These are phyloP conservation scores for Fusarium sp. DNA, from an alignment of 2,329 filamentous ascomycete genomes.

Conservation along the genomic window DNA sequence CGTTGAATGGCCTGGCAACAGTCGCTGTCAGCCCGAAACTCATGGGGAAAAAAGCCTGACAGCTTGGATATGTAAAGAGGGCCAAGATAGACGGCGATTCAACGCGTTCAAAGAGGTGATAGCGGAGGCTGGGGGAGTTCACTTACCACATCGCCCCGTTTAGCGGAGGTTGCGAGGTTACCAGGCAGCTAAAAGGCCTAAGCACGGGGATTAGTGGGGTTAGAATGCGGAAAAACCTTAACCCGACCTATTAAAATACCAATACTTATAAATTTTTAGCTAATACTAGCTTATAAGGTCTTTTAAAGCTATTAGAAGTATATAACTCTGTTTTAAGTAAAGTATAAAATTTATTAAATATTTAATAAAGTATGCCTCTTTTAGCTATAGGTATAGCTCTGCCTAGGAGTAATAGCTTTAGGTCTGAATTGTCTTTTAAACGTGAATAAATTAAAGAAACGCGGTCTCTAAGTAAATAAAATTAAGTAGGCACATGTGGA, in stretches of 20 bases:
- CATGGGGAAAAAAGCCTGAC: conserved; percentile 34
- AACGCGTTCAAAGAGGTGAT: conserved; percentile 1
- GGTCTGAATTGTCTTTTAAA: not conserved
- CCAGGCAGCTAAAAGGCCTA: conserved; percentile 12
- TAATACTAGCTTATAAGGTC: not conserved
- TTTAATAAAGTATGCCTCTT: not conserved
- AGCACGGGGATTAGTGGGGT: conserved; percentile 6
- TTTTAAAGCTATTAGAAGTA: not conserved
- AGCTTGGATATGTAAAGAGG: not conserved
- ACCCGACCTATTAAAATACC: not conserved
- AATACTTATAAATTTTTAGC: not conserved
- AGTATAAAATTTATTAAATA: not conserved
- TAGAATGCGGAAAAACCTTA: conserved; percentile 20
- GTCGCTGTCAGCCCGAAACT: conserved; percentile 44
- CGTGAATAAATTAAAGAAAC: not conserved
- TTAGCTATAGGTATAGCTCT: too few species aligned
- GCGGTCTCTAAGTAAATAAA: not conserved
- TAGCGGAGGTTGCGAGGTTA: conserved; percentile 20
- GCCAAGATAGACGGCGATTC: conserved; percentile 7
- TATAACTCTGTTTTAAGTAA: not conserved
- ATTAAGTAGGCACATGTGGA: not conserved
- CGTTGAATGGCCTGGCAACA: conserved; percentile 43
- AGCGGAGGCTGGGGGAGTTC: conserved; percentile 1
- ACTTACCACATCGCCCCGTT: conserved; percentile 40
- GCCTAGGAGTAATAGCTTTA: not conserved